phyloP scores from a whole-genome alignment of 306 rosid genomes.

The Fragaria nilgerrensis region DNA sequence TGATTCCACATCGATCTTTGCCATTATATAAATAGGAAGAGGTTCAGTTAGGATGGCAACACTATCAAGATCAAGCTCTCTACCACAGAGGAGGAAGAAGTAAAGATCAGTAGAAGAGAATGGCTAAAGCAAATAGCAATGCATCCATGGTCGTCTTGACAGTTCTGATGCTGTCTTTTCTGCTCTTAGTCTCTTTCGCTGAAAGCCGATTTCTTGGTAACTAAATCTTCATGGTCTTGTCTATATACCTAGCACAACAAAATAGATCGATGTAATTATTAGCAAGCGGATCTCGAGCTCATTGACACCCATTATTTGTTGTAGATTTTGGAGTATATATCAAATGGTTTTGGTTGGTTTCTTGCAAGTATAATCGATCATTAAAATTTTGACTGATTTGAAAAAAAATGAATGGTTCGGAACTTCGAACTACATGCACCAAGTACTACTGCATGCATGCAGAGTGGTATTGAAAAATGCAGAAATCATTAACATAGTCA shows the following conservation, averaged over 20 bases:
- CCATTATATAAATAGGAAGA: neutral
- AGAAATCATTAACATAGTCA: no score
- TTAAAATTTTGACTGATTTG: neutral
- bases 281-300: no score
- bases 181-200: neutral
- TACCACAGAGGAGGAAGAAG: neutral
- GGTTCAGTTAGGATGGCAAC: neutral
- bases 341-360: no score
- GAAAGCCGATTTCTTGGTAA: constrained; percentile 7
- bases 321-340: no score
- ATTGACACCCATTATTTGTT: no score
- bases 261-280: no score
- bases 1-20: neutral
- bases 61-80: neutral
- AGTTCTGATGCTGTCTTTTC: constrained; percentile 22
- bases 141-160: constrained; percentile 5
- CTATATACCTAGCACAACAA: neutral
- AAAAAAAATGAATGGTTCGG: neutral
- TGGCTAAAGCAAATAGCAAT: constrained; percentile 21
- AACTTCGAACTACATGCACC: neutral
- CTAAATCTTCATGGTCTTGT: neutral
- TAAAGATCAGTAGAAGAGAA: neutral
- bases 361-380: neutral
- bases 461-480: neutral
- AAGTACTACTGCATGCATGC: neutral